Percentiles rank a stretch among this genome's conserved stretches.
Conservation (phyloP, 169 alveolate species). For the Neospora caninum region DNA sequence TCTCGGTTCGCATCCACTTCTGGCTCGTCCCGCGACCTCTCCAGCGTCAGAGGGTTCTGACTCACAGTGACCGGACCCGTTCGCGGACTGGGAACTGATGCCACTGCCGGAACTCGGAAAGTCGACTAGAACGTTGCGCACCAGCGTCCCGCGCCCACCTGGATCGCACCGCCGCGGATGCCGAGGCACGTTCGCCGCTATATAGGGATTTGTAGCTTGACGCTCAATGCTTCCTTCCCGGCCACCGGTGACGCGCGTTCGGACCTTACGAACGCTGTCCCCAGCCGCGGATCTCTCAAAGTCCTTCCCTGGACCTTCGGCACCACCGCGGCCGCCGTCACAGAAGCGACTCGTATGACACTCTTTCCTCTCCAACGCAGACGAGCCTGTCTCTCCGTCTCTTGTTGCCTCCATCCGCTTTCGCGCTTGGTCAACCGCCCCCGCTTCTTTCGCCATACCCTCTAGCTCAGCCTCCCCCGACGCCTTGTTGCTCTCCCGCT, state of each 20-base stretch:
- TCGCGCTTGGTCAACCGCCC: too few species aligned
- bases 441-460: too few species aligned
- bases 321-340: not conserved
- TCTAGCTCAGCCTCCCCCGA: too few species aligned
- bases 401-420: too few species aligned
- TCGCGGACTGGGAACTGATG: not conserved
- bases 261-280: not conserved
- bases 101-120: too few species aligned
- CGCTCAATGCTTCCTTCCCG: constrained; percentile 32
- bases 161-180: not conserved
- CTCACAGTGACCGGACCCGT: not conserved
- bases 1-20: not conserved
- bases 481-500: too few species aligned
- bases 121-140: not conserved
- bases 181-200: constrained; percentile 32
- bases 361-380: not conserved
- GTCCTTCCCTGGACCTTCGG: not conserved
- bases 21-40: not conserved
- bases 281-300: not conserved
- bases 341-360: not conserved
- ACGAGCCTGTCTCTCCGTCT: too few species aligned
- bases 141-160: not conserved
- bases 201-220: constrained; percentile 35
- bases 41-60: not conserved
- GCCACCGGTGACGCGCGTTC: constrained; percentile 41